Evolutionary conservation across 192 early-diverging fungal species (phyloP).

Genomic region (Diversispora epigaea): DNA sequence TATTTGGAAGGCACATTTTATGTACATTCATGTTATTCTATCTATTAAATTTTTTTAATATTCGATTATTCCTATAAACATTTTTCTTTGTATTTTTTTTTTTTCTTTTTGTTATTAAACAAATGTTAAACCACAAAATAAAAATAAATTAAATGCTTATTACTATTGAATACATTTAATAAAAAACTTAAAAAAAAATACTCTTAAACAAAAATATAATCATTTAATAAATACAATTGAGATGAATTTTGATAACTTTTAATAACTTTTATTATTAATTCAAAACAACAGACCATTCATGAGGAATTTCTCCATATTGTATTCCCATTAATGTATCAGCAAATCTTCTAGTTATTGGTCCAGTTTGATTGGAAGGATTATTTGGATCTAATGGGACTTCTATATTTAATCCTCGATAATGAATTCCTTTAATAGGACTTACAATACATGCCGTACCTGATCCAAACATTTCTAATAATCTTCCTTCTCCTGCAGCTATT

Average conservation of each 20-base stretch:
- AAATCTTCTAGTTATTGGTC: conserved; percentile 78
- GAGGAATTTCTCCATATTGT: conserved; percentile 85
- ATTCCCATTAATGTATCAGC: conserved; percentile 87
- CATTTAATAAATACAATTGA: too few species aligned
- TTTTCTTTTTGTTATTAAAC: too few species aligned
- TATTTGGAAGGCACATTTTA: too few species aligned
- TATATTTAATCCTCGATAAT: conserved; percentile 76
- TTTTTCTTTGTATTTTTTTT: too few species aligned
- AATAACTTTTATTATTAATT: conserved; percentile 5
- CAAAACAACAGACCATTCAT: conserved; percentile 79
- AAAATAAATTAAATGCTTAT: too few species aligned
- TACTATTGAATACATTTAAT: too few species aligned
- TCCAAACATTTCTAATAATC: conserved; percentile 92
- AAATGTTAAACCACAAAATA: too few species aligned
- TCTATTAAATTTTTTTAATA: too few species aligned
- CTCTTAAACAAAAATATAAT: too few species aligned
- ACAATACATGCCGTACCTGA: conserved; percentile 96
- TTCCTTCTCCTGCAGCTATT: conserved; percentile 72
- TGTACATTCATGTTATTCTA: too few species aligned
- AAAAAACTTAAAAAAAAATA: too few species aligned
- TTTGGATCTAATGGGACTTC: conserved; percentile 85
- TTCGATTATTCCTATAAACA: too few species aligned
- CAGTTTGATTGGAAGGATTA: conserved; percentile 75
- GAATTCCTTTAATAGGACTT: conserved; percentile 84
- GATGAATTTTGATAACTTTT: not conserved